Percentiles rank a stretch among this genome's conserved stretches.
These are phyloP conservation scores for Beauveria australis DNA, from an alignment of 2,329 filamentous ascomycete species.

Conservation along the genomic window DNA sequence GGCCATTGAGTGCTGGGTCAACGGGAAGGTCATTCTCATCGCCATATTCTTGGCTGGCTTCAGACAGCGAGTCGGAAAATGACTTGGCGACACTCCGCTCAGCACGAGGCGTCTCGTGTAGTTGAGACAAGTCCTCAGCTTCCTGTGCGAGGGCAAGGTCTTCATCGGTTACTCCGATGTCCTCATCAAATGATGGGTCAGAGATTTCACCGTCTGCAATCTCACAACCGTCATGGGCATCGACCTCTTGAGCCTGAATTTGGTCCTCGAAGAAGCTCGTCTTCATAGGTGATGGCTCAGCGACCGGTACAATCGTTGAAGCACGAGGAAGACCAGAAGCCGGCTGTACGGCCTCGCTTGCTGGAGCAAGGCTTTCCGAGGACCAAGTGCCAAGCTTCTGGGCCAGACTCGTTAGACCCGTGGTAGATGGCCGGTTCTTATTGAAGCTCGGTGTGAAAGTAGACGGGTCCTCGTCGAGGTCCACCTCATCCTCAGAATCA, in stretches of 20 bases:
- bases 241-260: conserved; percentile 32
- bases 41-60: conserved; percentile 57
- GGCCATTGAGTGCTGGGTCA: conserved; percentile 35
- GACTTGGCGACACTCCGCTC: conserved; percentile 10
- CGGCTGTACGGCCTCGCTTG: neutral
- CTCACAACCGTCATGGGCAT: conserved; percentile 15
- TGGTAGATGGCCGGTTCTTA: conserved; percentile 22
- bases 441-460: conserved; percentile 36
- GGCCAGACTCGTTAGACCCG: conserved; percentile 57
- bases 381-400: conserved; percentile 56
- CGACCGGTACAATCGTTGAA: conserved; percentile 14
- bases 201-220: conserved; percentile 22
- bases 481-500: conserved; percentile 46
- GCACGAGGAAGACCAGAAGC: conserved; percentile 2
- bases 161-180: conserved; percentile 48
- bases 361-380: conserved; percentile 46
- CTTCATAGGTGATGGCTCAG: conserved; percentile 31
- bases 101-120: neutral
- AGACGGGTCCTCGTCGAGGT: conserved; percentile 21
- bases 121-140: conserved; percentile 49
- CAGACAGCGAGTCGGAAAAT: conserved; percentile 46
- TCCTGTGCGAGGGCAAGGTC: conserved; percentile 44
- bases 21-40: conserved; percentile 57
- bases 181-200: conserved; percentile 39
- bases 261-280: conserved; percentile 54